Evolutionary conservation across 2,329 filamentous ascomycete genomes (phyloP).

Genomic region (Cercospora sp.): DNA sequence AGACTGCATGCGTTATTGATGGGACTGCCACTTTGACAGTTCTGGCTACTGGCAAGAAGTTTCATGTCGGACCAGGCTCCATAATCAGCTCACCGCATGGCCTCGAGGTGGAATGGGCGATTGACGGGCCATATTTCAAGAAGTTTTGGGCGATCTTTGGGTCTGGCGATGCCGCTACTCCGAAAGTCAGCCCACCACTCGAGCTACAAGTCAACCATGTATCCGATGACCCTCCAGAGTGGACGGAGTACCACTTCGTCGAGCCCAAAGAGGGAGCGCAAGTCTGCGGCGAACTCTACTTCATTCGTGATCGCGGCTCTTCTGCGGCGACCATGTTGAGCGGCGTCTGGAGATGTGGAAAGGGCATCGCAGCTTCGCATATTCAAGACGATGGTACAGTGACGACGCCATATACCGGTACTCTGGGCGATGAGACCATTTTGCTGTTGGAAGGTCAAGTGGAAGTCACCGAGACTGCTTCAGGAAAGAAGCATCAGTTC

Average conservation of each 20-base stretch:
- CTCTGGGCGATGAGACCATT: constrained; percentile 13
- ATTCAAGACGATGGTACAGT: neutral
- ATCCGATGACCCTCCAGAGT: neutral
- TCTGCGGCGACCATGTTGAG: neutral
- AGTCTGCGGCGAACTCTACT: neutral
- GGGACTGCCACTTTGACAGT: neutral
- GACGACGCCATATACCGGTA: neutral
- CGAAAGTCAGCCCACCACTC: neutral
- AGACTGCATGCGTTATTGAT: neutral
- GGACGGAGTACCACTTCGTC: neutral
- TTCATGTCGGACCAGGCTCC: neutral
- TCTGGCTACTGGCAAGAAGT: neutral
- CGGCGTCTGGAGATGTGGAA: neutral
- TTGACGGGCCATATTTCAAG: neutral
- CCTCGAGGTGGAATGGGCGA: neutral
- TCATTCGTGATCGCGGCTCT: neutral
- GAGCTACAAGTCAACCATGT: neutral
- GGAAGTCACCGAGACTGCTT: constrained; percentile 6
- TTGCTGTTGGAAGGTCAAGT: constrained; percentile 13
- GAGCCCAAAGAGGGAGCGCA: neutral
- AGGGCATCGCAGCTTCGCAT: neutral
- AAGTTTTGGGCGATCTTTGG: neutral
- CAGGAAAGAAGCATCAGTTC: constrained; percentile 12
- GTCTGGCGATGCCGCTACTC: neutral
- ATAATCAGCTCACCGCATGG: neutral